Conservation (phyloP, 768 basidiomycete species). For the Kwoniella dendrophila region DNA sequence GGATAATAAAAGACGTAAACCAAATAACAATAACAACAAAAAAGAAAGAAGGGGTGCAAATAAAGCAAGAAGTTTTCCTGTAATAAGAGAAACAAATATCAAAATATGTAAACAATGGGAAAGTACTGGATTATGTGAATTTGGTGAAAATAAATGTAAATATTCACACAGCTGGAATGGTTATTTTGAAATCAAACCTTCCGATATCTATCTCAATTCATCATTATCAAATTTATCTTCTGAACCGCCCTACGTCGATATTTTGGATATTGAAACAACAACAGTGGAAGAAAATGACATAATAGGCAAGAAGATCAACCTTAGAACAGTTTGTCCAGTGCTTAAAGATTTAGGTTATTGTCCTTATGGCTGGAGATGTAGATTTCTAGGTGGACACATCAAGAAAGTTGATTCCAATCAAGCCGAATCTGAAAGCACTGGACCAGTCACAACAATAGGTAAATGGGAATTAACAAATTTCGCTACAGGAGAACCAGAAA, state of each 20-base stretch:
- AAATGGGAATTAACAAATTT: constrained; percentile 40
- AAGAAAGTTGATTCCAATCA: constrained; percentile 57
- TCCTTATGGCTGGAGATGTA: constrained; percentile 83
- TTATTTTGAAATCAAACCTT: constrained; percentile 75
- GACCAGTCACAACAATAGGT: constrained; percentile 15
- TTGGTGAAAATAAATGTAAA: constrained; percentile 63
- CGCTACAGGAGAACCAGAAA: constrained; percentile 59
- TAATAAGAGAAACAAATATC: constrained; percentile 70
- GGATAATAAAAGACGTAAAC: constrained; percentile 45
- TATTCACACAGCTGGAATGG: constrained; percentile 74
- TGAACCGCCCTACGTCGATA: constrained; percentile 62
- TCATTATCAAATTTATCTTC: neutral
- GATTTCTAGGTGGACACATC: constrained; percentile 81
- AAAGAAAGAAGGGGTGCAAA: constrained; percentile 66
- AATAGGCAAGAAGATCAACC: constrained; percentile 34
- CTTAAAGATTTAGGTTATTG: constrained; percentile 73
- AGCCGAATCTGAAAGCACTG: constrained; percentile 63
- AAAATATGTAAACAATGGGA: constrained; percentile 83
- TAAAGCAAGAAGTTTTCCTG: constrained; percentile 76
- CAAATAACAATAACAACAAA: constrained; percentile 42
- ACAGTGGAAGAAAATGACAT: constrained; percentile 38
- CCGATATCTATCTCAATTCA: constrained; percentile 68
- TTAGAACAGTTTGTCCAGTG: constrained; percentile 64
- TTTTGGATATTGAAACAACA: constrained; percentile 17
- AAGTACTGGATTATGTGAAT: constrained; percentile 64